phyloP scores from a whole-genome alignment of 2,329 filamentous ascomycete species.

The Pseudogymnoascus sp. region DNA sequence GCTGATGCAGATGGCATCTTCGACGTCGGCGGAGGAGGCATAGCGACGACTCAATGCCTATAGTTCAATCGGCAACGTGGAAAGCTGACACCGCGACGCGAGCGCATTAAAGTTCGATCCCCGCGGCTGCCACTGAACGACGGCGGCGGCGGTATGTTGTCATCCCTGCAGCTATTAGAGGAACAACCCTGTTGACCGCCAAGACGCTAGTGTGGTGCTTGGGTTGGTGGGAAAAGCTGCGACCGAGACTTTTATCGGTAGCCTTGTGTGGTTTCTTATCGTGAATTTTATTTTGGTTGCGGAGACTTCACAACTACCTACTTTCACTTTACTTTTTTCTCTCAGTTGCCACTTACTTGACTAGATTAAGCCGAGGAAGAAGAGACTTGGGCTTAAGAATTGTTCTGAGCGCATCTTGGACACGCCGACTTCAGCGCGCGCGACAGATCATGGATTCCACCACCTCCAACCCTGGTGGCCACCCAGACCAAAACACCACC shows the following conservation, averaged over 20 bases:
- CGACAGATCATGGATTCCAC: neutral
- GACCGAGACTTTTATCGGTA: neutral
- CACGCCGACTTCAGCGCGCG: neutral
- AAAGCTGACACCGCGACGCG: neutral
- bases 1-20: neutral
- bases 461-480: neutral
- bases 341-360: neutral
- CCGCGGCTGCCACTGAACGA: neutral
- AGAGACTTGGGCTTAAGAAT: neutral
- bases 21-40: neutral
- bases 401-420: neutral
- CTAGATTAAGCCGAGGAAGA: neutral
- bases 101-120: neutral
- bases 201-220: neutral
- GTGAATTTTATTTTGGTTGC: neutral
- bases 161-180: neutral
- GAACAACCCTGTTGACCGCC: neutral
- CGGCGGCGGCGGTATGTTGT: neutral
- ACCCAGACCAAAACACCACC: neutral
- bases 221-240: neutral
- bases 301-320: neutral
- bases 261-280: neutral
- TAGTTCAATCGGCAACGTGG: neutral
- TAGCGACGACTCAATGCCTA: neutral
- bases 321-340: neutral